Evolutionary conservation across 768 basidiomycete genomes (phyloP), one percentile per base, ranked within the genome.

Genomic region (Termitomyces sp.): DNA sequence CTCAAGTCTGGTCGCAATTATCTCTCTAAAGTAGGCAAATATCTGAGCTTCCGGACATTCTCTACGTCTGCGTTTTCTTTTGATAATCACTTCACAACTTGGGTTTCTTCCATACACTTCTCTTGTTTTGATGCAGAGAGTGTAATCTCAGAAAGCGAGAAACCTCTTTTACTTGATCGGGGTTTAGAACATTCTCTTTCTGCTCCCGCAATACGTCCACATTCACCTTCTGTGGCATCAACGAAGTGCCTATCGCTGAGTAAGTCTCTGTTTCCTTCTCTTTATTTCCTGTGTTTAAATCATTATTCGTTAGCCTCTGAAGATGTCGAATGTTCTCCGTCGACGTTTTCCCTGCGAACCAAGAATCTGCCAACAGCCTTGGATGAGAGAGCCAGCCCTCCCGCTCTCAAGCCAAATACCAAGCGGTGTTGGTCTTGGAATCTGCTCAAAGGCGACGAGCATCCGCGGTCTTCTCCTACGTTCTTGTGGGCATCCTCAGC

Each of bases 141-240:
- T 36, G 44, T 27, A 12, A 20, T 26, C 26, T 20, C n/a, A 26
- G n/a, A 27, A 20, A 14, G 26, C 12, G 7, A 59, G 20, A 24
- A 31, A 24, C 29, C 27, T 26, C 44, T 46, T 37, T 24, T 29
- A 18, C 42, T 52, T 29, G 24, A 39, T 44, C 58, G 59, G 41
- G 31, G 22, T 41, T 53, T 65, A 22, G 56, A 51, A 44, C 61
- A 63, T 48, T 58, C 61, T 3, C 4, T 47, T n/a, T 64, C 64
- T 53, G 29, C 51, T 24, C 59, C 61, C 5, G 50, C 29, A 12
- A 53, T 64, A 51, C 49, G 37, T 47, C 32, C 31, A 22, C 44
- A 46, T 46, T 53, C 55, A 6, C 50, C 51, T 6, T 59, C 58
- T 22, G 48, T 51, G 27, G 20, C 44, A 32, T 57, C 59, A 24